Evolutionary conservation across 768 basidiomycete genomes (phyloP), one percentile per base, ranked within the genome.

Genomic region (Melanogaster broomeanus): DNA sequence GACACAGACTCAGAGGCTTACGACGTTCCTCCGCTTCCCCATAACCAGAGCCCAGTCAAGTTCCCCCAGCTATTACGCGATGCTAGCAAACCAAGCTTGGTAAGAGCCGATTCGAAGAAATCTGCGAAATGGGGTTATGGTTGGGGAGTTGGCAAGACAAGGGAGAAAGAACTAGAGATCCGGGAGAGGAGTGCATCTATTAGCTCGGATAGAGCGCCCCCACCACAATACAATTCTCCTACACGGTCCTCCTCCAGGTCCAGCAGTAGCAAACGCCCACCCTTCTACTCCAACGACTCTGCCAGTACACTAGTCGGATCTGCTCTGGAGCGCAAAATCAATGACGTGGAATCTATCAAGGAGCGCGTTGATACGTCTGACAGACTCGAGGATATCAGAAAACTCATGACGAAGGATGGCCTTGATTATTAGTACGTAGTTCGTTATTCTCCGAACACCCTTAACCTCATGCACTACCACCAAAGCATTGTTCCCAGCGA

Each of bases 241-340:
- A 68, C 66, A 30, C 71, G 73, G 31, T 63, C 62, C 22, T 73
- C 75, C 45, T 73, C 79, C 4, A 68, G 71, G 59, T 72, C 75
- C 40, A 72, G 59, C 55, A 61, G 48, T 61, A 76, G 45, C 61
- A 74, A 57, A 64, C 75, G 78, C 5, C 75, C 79, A 24, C 68
- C 64, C 8, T 58, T 75, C 15, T 68, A 75, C 27, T 75, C 81
- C n/a, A 81, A 78, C 21, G 85, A 89, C 56, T 88, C 88, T 2
- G 74, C 81, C 1, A 81, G 79, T 56, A 90, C 88, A 2, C 81
- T 90, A 25, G 80, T 90, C n/a, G 88, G 88, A 3, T 87, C 85
- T 16, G 85, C 85, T 1, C 70, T 77, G 43, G 82, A 87, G 51
- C 80, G 87, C 60, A 90, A 90, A 70, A 71, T 87, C 40, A 78